These are phyloP conservation scores for Prorocentrum cordatum DNA, from an alignment of 169 alveolate genomes.

Conservation along the genomic window DNA sequence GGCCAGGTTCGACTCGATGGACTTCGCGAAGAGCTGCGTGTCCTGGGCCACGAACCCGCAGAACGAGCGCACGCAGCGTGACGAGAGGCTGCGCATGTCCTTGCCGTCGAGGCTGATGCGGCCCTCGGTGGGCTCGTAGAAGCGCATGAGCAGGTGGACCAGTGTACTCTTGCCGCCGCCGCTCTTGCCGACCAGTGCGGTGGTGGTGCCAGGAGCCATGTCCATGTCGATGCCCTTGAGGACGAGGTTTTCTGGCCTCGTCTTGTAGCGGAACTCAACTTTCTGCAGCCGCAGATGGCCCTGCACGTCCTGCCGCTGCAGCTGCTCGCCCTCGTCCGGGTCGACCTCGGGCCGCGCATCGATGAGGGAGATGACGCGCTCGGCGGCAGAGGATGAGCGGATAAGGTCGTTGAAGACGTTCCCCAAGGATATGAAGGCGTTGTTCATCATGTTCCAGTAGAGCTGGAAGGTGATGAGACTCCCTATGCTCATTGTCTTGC, in stretches of 20 bases:
- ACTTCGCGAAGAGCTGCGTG: conserved; percentile 72
- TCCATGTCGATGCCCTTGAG: conserved; percentile 28
- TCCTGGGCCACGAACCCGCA: conserved; percentile 74
- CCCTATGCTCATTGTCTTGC: conserved; percentile 24
- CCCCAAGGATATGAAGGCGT: conserved; percentile 59
- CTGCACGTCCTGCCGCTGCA: neutral
- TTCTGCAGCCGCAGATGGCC: conserved; percentile 38
- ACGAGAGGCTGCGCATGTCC: neutral
- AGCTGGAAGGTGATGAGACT: conserved; percentile 66
- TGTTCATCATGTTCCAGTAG: conserved; percentile 73
- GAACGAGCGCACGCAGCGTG: neutral
- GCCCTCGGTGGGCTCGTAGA: conserved; percentile 67
- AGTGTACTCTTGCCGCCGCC: conserved; percentile 89
- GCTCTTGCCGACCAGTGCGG: conserved; percentile 84
- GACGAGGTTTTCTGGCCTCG: conserved; percentile 57
- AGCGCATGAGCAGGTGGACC: conserved; percentile 58
- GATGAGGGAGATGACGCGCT: conserved; percentile 64
- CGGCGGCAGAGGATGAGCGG: conserved; percentile 71
- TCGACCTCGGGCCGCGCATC: conserved; percentile 52
- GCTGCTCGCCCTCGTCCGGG: conserved; percentile 30
- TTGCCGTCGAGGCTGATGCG: conserved; percentile 18
- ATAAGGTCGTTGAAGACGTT: conserved; percentile 70
- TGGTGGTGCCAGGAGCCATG: conserved; percentile 44
- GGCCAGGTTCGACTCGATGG: conserved; percentile 66
- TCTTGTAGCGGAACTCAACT: conserved; percentile 33